Evolutionary conservation across 164 flowering plant genomes (phyloP), one percentile per base, ranked within the genome.

Genomic region (Cinnamomum chago): DNA sequence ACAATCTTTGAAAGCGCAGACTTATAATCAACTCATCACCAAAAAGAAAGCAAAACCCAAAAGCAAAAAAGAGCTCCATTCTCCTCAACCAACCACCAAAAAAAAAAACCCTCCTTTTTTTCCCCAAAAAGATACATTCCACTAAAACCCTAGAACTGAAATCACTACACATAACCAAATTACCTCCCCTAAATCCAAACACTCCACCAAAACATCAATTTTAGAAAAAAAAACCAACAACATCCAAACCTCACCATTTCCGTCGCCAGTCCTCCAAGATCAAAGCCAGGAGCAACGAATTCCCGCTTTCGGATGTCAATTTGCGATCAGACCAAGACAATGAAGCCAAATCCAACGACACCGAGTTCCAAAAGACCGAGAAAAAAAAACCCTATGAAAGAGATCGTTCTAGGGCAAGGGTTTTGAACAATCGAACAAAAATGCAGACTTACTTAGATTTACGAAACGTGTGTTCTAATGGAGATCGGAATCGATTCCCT

Each of bases 401-500:
- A 17, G 7, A 14, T 17, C 17, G 47, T 4, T 17, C n/a, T 28
- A 28, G 40, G 20, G 47, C 20, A 30, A 30, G 35, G 35, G 67
- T 22, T 22, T 17, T 17, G 3, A 68, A 2, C 14, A 40, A 23
- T 35, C 23, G 51, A 52, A 20, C 55, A 23, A n/a, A 50, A 18
- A 22, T 7, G 3, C 5, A 50, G 13, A 73, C 73, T 73, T 51
- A 77, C 80, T 70, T 70, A 50, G 72, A 68, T 68, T 62, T 70
- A 14, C 3, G 50, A 58, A 77, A 68, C 70, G 35, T 51, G 18
- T 55, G 17, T 55, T 20, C n/a, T 55, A 65, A 66, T 72, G 76
- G 65, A 77, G 78, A 76, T 82, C 77, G 67, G 77, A 70, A 51
- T 60, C 76, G 75, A 77, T 73, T 75, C 75, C 64, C 79, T 22